phyloP scores from a whole-genome alignment of 768 basidiomycete species.

The Leccinum arenicola region DNA sequence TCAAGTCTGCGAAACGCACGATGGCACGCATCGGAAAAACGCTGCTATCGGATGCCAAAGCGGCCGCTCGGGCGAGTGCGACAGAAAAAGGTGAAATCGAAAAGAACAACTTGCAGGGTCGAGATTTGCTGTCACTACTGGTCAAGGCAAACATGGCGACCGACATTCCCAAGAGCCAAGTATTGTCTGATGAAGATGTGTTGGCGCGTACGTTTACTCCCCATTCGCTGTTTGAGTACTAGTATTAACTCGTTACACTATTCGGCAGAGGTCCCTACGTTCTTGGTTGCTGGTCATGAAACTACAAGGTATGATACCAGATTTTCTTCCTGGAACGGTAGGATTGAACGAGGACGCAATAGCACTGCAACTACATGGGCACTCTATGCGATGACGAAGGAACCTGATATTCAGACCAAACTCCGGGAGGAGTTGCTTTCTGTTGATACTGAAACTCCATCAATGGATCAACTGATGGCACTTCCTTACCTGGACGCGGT shows the following conservation, averaged over 20 bases:
- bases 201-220: slow-evolving; percentile 41
- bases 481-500: slow-evolving; percentile 74
- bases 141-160: slow-evolving; percentile 31
- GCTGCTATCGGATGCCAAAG: slow-evolving; percentile 49
- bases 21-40: slow-evolving; percentile 51
- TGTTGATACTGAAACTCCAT: slow-evolving; percentile 53
- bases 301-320: neutral
- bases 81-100: slow-evolving; percentile 30
- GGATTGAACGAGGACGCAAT: neutral
- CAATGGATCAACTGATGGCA: slow-evolving; percentile 65
- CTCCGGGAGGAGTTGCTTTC: slow-evolving; percentile 57
- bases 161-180: slow-evolving; percentile 53
- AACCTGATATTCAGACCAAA: slow-evolving; percentile 48
- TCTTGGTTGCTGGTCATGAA: slow-evolving; percentile 1
- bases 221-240: neutral
- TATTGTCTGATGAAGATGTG: slow-evolving; percentile 62
- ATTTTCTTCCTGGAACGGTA: neutral
- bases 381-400: slow-evolving; percentile 50
- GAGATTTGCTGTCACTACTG: slow-evolving; percentile 46
- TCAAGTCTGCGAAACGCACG: slow-evolving; percentile 32
- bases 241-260: neutral
- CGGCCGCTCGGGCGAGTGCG: slow-evolving; percentile 25
- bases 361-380: slow-evolving; percentile 54
- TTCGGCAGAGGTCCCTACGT: neutral
- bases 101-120: slow-evolving; percentile 34